These are phyloP conservation scores for Aspergillus intermedius DNA, from an alignment of 2,329 filamentous ascomycete genomes.

Conservation along the genomic window DNA sequence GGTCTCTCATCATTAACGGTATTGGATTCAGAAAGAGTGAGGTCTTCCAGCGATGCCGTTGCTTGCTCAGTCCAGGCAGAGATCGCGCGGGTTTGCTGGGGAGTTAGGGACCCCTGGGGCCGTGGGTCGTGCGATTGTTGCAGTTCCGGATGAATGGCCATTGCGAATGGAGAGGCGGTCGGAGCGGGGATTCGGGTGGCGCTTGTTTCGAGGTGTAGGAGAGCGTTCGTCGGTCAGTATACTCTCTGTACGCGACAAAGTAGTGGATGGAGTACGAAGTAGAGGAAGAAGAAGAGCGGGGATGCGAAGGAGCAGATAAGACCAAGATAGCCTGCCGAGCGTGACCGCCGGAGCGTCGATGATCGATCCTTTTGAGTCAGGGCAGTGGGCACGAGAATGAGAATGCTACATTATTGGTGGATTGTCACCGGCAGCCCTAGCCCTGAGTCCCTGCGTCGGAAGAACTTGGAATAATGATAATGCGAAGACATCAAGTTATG, in stretches of 20 bases:
- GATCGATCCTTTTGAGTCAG: constrained; percentile 6
- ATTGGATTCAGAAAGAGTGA: constrained; percentile 26
- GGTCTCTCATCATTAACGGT: constrained; percentile 5
- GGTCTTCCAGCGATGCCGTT: constrained; percentile 29
- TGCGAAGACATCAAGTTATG: too few species aligned
- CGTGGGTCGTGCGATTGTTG: constrained; percentile 13
- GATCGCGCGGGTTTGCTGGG: constrained; percentile 49
- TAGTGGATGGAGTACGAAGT: too few species aligned
- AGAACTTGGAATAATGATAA: too few species aligned
- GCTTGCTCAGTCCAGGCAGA: constrained; percentile 58
- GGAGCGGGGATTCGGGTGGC: too few species aligned
- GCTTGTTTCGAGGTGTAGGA: too few species aligned
- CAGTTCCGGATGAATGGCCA: constrained; percentile 39
- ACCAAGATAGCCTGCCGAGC: neutral
- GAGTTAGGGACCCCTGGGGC: constrained; percentile 23
- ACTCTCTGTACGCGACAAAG: too few species aligned
- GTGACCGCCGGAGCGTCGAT: constrained; percentile 3
- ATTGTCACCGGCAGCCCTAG: constrained; percentile 11
- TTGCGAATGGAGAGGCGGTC: constrained; percentile 10
- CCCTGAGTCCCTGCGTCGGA: constrained; percentile 8
- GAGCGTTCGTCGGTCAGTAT: too few species aligned
- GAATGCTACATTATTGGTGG: constrained; percentile 15
- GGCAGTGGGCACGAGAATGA: constrained; percentile 7
- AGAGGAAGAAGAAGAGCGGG: neutral
- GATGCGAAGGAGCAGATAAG: constrained; percentile 8